Conservation (phyloP, 345 rosid genomes). For the Aquilaria sinensis region DNA sequence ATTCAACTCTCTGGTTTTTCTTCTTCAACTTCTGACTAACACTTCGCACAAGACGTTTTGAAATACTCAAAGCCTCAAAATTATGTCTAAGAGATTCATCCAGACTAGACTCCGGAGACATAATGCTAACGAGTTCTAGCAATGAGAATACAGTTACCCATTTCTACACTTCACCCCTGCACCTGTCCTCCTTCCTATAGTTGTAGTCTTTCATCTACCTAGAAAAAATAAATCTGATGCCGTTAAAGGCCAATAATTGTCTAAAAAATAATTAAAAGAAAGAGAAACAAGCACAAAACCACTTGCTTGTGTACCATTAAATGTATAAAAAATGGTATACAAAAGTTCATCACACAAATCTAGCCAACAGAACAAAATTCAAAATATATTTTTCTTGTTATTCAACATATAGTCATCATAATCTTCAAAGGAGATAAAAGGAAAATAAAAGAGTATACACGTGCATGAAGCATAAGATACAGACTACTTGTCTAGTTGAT, state of each 20-base stretch:
- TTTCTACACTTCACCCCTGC: constrained; percentile 9
- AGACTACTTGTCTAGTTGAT: too few relatives aligned
- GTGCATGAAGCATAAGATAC: too few relatives aligned
- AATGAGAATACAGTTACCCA: constrained; percentile 15
- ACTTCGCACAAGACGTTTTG: constrained; percentile 68
- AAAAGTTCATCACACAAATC: too few relatives aligned
- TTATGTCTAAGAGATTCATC: constrained; percentile 56
- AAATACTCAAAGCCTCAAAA: constrained; percentile 63
- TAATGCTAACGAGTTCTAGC: constrained; percentile 17
- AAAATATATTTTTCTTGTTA: too few relatives aligned
- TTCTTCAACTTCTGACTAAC: constrained; percentile 74
- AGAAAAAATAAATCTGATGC: constrained; percentile 7
- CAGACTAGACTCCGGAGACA: constrained; percentile 43
- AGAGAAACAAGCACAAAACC: too few relatives aligned
- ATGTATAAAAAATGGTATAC: too few relatives aligned
- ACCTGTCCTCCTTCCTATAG: constrained; percentile 7
- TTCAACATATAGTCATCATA: too few relatives aligned
- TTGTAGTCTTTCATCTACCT: constrained; percentile 6
- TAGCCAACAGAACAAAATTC: too few relatives aligned
- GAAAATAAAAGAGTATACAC: too few relatives aligned
- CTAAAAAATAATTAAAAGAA: neutral
- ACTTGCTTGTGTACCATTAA: too few relatives aligned
- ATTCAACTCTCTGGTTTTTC: constrained; percentile 42
- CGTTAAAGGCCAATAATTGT: neutral
- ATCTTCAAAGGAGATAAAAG: too few relatives aligned